These are phyloP conservation scores for Pichia kudriavzevii DNA, from an alignment of 1,139 yeast genomes.

Conservation along the genomic window DNA sequence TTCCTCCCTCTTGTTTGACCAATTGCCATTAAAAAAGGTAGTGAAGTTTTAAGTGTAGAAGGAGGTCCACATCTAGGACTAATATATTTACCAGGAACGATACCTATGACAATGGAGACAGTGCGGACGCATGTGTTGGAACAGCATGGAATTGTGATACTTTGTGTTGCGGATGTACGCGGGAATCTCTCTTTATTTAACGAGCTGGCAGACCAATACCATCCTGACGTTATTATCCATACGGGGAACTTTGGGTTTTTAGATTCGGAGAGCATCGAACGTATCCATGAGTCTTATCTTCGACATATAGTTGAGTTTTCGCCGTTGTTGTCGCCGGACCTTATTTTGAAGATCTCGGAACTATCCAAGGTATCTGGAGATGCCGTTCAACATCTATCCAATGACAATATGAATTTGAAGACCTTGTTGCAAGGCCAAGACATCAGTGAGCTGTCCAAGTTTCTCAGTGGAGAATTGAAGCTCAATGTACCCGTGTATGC, in stretches of 20 bases:
- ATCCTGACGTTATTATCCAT: constrained; percentile 52
- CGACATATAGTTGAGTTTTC: constrained; percentile 67
- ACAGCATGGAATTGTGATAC: no score
- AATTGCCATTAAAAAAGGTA: no score
- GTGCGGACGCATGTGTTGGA: no score
- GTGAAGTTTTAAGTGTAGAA: no score
- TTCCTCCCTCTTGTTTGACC: no score
- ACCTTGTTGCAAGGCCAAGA: constrained; percentile 32
- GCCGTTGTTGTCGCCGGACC: constrained; percentile 44
- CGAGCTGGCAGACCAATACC: constrained; percentile 36
- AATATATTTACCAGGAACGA: no score
- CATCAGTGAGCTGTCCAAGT: constrained; percentile 49
- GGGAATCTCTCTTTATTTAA: constrained; percentile 44
- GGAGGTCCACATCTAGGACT: no score
- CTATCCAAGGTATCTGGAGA: constrained; percentile 38
- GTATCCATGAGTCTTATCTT: constrained; percentile 47
- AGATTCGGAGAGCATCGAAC: constrained; percentile 48
- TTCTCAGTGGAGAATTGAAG: constrained; percentile 38
- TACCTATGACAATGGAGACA: neutral
- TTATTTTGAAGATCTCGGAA: constrained; percentile 41
- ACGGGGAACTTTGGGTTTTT: constrained; percentile 80
- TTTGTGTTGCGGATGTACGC: constrained; percentile 50
- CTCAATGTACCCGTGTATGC: constrained; percentile 67
- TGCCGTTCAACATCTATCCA: constrained; percentile 31
- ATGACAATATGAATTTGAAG: constrained; percentile 33